Conservation (phyloP, 202 grass and related monocot species). For the Hordeum pubiflorum region DNA sequence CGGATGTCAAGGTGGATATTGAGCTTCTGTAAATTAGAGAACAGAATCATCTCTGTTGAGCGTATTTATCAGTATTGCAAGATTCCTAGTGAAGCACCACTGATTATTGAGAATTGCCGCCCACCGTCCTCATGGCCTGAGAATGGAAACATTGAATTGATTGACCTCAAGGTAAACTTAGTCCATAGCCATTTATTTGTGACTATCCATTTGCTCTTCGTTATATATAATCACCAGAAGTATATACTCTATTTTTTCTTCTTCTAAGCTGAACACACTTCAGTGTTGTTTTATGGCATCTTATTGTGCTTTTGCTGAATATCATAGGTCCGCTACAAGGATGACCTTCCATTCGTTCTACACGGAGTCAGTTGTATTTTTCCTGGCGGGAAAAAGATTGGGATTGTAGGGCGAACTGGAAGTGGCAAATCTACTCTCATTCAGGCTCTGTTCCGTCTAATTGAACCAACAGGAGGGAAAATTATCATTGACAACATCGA, state of each 20-base stretch:
- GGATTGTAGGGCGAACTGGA: conserved; percentile 96
- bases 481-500: conserved; percentile 81
- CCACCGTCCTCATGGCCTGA: conserved; percentile 65
- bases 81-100: conserved; percentile 76
- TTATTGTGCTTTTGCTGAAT: conserved; percentile 25
- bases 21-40: conserved; percentile 98
- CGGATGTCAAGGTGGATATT: conserved; percentile 96
- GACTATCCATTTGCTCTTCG: background rate
- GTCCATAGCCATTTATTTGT: background rate
- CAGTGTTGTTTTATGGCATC: background rate
- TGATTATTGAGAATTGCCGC: conserved; percentile 50
- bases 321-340: conserved; percentile 80
- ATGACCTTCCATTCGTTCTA: conserved; percentile 71
- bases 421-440: conserved; percentile 99
- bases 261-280: background rate
- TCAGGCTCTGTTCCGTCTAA: conserved; percentile 90
- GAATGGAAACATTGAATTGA: conserved; percentile 71
- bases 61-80: conserved; percentile 95
- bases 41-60: conserved; percentile 95
- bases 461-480: conserved; percentile 72
- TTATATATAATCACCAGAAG: background rate
- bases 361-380: conserved; percentile 82
- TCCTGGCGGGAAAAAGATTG: conserved; percentile 85
- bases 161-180: conserved; percentile 77
- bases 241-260: background rate